A percentile compares a stretch with the other conserved stretches of the same genome.
phyloP scores from a whole-genome alignment of 768 basidiomycete species.

The Omphalotus guepiniiformis region DNA sequence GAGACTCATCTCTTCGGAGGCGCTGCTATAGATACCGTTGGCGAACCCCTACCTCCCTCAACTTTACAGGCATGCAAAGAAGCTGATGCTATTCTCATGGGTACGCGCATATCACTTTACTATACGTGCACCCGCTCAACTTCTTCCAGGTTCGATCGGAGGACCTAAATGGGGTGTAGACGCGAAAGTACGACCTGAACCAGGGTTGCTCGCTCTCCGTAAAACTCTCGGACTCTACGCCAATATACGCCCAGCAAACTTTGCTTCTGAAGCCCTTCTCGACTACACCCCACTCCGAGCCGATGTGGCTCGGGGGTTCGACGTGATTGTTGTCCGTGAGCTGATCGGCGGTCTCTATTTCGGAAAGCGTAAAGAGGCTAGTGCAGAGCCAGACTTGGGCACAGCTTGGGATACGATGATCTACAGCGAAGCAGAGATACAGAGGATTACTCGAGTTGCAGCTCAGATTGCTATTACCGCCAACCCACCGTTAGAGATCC shows the following conservation, averaged over 20 bases:
- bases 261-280: slow-evolving; percentile 88
- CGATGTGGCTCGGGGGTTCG: slow-evolving; percentile 73
- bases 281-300: slow-evolving; percentile 86
- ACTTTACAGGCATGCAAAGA: slow-evolving; percentile 87
- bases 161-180: slow-evolving; percentile 99
- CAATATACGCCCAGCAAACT: slow-evolving; percentile 96
- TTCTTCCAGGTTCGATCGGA: slow-evolving; percentile 80
- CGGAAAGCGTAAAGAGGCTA: slow-evolving; percentile 86
- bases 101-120: slow-evolving; percentile 36
- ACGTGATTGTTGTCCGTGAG: slow-evolving; percentile 94
- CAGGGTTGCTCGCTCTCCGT: slow-evolving; percentile 81
- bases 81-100: slow-evolving; percentile 95
- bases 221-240: slow-evolving; percentile 95
- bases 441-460: slow-evolving; percentile 94
- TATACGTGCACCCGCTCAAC: slow-evolving; percentile 8
- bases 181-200: slow-evolving; percentile 86
- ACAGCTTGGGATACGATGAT: slow-evolving; percentile 90
- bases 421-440: slow-evolving; percentile 87
- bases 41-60: slow-evolving; percentile 79
- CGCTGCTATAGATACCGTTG: slow-evolving; percentile 82
- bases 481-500: slow-evolving; percentile 82
- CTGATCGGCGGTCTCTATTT: slow-evolving; percentile 97
- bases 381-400: slow-evolving; percentile 56
- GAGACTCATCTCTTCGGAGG: slow-evolving; percentile 85
- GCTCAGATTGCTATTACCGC: slow-evolving; percentile 84